phyloP scores from a whole-genome alignment of 2,329 filamentous ascomycete genomes.

The Botrytis cinerea region DNA sequence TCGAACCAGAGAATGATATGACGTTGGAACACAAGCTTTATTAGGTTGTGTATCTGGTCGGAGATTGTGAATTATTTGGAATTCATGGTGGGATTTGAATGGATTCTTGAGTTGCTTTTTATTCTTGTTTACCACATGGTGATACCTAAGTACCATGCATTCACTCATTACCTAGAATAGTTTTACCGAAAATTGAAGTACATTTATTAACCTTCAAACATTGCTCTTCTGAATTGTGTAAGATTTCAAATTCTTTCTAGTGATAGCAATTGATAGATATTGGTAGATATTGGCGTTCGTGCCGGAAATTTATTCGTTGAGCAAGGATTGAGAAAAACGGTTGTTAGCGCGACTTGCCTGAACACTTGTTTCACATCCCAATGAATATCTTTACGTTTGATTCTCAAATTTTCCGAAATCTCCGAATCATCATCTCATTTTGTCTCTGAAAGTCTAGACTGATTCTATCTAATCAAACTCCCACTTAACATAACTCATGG shows the following conservation, averaged over 20 bases:
- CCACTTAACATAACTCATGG: not conserved
- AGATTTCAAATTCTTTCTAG: not conserved
- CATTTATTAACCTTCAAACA: slow-evolving; percentile 15
- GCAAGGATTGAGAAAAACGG: not conserved
- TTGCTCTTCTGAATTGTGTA: not conserved
- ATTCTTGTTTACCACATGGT: slow-evolving; percentile 33
- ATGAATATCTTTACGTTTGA: slow-evolving; percentile 4
- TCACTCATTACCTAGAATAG: slow-evolving; percentile 38
- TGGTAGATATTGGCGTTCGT: not conserved
- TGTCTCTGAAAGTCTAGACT: not conserved
- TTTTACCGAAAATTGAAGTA: slow-evolving; percentile 13
- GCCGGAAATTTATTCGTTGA: not conserved
- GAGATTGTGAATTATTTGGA: not conserved
- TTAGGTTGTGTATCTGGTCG: slow-evolving; percentile 45
- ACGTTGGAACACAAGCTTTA: slow-evolving; percentile 98
- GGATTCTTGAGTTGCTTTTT: slow-evolving; percentile 16
- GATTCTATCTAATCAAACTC: not conserved
- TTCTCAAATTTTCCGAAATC: not conserved
- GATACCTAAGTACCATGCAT: slow-evolving; percentile 39
- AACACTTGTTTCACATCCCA: not conserved
- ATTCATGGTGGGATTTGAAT: not conserved
- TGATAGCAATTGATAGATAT: not conserved
- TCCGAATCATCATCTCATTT: not conserved
- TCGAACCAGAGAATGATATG: slow-evolving; percentile 98
- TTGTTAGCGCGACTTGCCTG: not conserved